Evolutionary conservation across 2,329 filamentous ascomycete species (phyloP), one percentile per base, ranked within the genome.

Genomic region (Alternaria arborescens): DNA sequence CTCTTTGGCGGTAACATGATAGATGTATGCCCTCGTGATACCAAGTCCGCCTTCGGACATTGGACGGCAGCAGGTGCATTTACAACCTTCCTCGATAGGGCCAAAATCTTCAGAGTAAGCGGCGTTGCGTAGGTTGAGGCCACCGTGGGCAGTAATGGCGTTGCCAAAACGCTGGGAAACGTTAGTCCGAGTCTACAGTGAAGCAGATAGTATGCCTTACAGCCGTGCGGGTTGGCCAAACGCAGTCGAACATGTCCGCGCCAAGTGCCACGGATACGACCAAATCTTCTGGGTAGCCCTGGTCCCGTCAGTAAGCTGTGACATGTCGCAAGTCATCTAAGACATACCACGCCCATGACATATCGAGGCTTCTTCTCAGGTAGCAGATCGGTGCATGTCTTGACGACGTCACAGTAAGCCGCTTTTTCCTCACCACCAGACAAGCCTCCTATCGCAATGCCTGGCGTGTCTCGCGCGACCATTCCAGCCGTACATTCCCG

Each of bases 161-260:
- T 97, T 97, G 61, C 96, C 95, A 75, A 99, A 99, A 34, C 95
- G 89, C 75, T 88, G 57, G 11, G 46, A 34, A 8, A 8, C 12
- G 34, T 53, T 6, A 59, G 48, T 26, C 12, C 22, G 28, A 30
- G 26, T 32, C 14, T 11, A 20, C 3, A 20, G 14, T 8, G 30
- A 10, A 26, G 5, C n/a, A 28, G 18, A 5, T 30, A 38, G 42
- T 22, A 20, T 14, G 43, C 36, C 84, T 75, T 80, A 88, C 86
- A 8, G 95, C 95, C 36, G 95, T 99, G 55, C 95, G 86, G 5
- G 95, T 98, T 1, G 95, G 96, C 95, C 95, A 99, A 7, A 99
- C 95, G 75, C 96, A 99, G 80, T 99, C 95, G 77, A 99, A 99
- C 95, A 99, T 99, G 80, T 99, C 95, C 50, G 95, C 95, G 4